Evolutionary conservation across 768 basidiomycete genomes (phyloP).

Genomic region (Harrya chromipes): DNA sequence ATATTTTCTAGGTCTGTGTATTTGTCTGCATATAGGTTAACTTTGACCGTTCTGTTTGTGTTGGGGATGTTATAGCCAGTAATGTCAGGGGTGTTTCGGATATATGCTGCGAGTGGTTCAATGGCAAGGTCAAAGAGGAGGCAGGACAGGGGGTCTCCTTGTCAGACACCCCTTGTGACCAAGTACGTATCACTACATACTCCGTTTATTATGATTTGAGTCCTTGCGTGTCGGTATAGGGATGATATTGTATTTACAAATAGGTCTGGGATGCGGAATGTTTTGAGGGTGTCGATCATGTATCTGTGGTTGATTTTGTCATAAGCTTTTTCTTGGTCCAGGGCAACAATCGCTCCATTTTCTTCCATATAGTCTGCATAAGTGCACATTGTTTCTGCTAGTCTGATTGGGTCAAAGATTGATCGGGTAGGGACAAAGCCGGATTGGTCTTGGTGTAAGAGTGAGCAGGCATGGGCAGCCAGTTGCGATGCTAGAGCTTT

Average conservation of each 20-base stretch:
- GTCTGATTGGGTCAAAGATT: constrained; percentile 33
- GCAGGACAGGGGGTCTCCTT: constrained; percentile 36
- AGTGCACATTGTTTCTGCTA: constrained; percentile 23
- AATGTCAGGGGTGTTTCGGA: no score
- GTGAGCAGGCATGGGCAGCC: constrained; percentile 2
- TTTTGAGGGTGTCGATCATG: constrained; percentile 7
- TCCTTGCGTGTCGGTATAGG: neutral
- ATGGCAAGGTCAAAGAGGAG: constrained; percentile 32
- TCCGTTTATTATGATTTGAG: neutral
- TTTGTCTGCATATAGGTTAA: constrained; percentile 28
- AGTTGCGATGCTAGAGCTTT: constrained; percentile 24
- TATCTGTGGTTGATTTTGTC: constrained; percentile 20
- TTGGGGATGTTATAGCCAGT: constrained; percentile 20
- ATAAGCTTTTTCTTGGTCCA: constrained; percentile 22
- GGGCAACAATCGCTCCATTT: no score
- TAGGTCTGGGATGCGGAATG: neutral
- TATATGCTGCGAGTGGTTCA: constrained; percentile 20
- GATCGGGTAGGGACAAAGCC: constrained; percentile 35
- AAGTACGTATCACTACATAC: neutral
- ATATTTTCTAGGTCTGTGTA: constrained; percentile 11
- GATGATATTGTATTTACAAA: neutral
- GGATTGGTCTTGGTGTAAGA: constrained; percentile 36
- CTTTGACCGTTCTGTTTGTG: constrained; percentile 4
- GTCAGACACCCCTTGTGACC: constrained; percentile 29
- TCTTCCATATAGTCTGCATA: constrained; percentile 12